A percentile compares a stretch with the other conserved stretches of the same genome.
Conservation (phyloP, 306 rosid species). For the Inga laurina region DNA sequence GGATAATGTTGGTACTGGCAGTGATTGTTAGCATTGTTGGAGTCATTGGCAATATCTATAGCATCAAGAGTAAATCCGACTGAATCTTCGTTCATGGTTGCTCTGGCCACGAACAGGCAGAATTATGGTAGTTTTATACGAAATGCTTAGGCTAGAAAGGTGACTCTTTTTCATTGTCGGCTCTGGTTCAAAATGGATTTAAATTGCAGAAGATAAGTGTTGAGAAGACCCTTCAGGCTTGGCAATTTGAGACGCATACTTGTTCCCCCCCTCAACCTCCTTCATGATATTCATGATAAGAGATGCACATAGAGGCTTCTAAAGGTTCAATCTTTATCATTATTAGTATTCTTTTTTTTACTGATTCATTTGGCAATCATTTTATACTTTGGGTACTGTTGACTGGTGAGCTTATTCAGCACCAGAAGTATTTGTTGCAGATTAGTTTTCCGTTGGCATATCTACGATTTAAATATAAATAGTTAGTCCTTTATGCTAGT, state of each 20-base stretch:
- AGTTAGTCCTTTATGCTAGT: slow-evolving; percentile 17
- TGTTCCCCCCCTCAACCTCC: background rate
- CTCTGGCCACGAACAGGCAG: slow-evolving; percentile 25
- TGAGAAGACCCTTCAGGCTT: slow-evolving; percentile 32
- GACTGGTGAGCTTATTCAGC: slow-evolving; percentile 15
- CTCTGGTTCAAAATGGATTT: slow-evolving; percentile 26
- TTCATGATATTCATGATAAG: slow-evolving; percentile 32
- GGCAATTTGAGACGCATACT: background rate
- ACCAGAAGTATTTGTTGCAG: slow-evolving; percentile 28
- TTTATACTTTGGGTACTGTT: slow-evolving; percentile 25
- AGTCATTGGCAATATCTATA: slow-evolving; percentile 66
- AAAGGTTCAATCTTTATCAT: background rate
- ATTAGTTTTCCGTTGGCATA: background rate
- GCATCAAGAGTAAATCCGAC: slow-evolving; percentile 57
- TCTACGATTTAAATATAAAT: slow-evolving; percentile 13
- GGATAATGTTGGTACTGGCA: slow-evolving; percentile 75
- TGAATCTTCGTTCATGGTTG: slow-evolving; percentile 26
- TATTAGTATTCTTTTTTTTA: background rate
- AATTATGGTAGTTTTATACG: slow-evolving; percentile 5
- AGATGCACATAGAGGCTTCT: slow-evolving; percentile 37
- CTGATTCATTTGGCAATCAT: background rate
- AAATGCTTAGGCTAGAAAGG: slow-evolving; percentile 14
- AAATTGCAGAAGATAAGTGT: slow-evolving; percentile 11
- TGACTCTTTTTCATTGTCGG: slow-evolving; percentile 27
- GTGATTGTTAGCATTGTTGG: slow-evolving; percentile 72